phyloP scores from a whole-genome alignment of 208 protist genomes.

The Acanthamoeba culbertsoni region DNA sequence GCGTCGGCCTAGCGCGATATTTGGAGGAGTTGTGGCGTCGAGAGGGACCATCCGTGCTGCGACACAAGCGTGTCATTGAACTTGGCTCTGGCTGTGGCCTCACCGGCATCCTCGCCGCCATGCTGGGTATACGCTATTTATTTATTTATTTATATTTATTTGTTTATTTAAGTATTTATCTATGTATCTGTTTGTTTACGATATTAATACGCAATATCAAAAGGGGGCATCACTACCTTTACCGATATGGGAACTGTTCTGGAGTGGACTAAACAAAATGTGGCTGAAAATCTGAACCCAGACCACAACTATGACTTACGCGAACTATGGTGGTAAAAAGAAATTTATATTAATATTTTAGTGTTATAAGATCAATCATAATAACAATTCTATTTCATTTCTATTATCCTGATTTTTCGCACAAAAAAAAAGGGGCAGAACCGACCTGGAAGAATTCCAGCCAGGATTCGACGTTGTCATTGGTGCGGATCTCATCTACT shows the following conservation, averaged over 20 bases:
- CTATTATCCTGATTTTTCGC: no score
- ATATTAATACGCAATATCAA: not conserved
- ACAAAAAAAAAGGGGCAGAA: not conserved
- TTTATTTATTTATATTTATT: not conserved
- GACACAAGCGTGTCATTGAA: not conserved
- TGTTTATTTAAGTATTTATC: not conserved
- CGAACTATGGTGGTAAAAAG: not conserved
- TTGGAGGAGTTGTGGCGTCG: not conserved
- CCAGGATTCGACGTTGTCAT: constrained; percentile 4
- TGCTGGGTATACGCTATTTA: not conserved
- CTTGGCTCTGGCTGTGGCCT: constrained; percentile 3
- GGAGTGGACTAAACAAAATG: not conserved
- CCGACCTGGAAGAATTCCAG: not conserved
- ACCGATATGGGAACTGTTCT: constrained; percentile 22
- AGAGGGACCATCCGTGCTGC: not conserved
- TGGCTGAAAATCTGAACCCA: not conserved
- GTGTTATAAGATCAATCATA: no score
- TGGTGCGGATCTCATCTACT: constrained; percentile 33
- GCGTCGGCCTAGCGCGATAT: not conserved
- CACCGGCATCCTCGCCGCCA: not conserved
- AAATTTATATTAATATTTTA: no score
- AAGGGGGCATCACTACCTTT: not conserved
- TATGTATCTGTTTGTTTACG: not conserved
- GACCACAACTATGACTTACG: not conserved
- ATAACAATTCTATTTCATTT: no score